Conservation (phyloP, 352 stramenopile species). For the Pythium brachiatum region DNA sequence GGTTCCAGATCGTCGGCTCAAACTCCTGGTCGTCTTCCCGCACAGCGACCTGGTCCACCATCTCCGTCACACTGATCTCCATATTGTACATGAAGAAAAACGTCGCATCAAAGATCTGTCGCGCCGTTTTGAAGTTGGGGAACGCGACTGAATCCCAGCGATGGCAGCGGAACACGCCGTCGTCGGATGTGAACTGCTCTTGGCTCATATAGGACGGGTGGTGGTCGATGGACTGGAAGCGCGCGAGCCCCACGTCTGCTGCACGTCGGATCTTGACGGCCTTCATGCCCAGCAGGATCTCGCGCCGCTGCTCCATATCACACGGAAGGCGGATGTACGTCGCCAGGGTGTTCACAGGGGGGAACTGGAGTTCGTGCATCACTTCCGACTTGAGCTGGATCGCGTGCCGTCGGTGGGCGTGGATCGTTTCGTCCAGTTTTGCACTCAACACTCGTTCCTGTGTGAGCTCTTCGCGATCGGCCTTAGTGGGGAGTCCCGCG, state of each 20-base stretch:
- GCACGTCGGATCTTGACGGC: background rate
- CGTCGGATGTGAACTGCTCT: background rate
- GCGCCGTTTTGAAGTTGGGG: conserved; percentile 30
- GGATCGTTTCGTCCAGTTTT: conserved; percentile 1
- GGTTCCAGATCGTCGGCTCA: conserved; percentile 29
- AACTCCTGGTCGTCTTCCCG: conserved; percentile 18
- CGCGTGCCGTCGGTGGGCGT: background rate
- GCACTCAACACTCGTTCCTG: background rate
- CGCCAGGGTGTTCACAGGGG: background rate
- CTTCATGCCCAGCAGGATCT: background rate
- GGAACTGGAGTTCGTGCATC: background rate
- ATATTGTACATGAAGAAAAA: conserved; percentile 39
- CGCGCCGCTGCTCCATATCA: background rate
- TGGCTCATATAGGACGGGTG: background rate
- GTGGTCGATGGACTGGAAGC: background rate
- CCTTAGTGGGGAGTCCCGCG: conserved; percentile 7
- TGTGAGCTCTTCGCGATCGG: background rate
- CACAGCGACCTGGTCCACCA: conserved; percentile 37
- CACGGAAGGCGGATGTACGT: conserved; percentile 1
- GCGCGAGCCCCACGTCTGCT: background rate
- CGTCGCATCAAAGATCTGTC: conserved; percentile 43
- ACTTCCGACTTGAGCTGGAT: background rate
- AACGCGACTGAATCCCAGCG: conserved; percentile 39
- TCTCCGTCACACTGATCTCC: conserved; percentile 49
- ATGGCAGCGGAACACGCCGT: background rate